Conservation (phyloP, 78 protist species). For the Tieghemostelium lacteum region DNA sequence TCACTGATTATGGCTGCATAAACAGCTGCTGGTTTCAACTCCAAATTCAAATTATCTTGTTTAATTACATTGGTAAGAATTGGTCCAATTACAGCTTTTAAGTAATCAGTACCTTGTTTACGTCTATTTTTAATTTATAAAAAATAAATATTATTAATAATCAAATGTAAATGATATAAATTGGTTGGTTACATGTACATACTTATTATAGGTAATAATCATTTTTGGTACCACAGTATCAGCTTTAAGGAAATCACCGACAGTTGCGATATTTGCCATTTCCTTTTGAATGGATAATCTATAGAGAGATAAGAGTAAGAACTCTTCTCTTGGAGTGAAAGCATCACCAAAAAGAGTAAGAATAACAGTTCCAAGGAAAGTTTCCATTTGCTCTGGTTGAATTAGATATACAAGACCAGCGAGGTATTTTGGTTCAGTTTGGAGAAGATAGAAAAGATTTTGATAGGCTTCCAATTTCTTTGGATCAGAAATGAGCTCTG, state of each 20-base stretch:
- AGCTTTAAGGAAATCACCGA: conserved; percentile 81
- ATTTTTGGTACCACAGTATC: conserved; percentile 89
- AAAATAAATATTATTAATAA: background rate
- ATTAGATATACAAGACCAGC: conserved; percentile 83
- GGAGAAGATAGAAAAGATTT: conserved; percentile 87
- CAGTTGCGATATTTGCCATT: conserved; percentile 73
- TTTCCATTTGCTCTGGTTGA: conserved; percentile 86
- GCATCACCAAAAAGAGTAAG: conserved; percentile 91
- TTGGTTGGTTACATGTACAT: background rate
- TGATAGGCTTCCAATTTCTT: conserved; percentile 84
- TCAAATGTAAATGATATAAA: background rate
- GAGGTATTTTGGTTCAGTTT: conserved; percentile 91
- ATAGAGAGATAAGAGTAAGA: conserved; percentile 84
- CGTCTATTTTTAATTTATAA: conserved; percentile 13
- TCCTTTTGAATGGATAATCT: conserved; percentile 84
- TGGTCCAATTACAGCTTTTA: conserved; percentile 80
- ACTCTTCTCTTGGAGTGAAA: conserved; percentile 92
- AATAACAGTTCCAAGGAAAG: conserved; percentile 88
- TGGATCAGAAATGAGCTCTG: conserved; percentile 80
- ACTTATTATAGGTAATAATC: conserved; percentile 87
- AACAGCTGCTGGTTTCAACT: conserved; percentile 82
- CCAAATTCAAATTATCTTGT: conserved; percentile 81
- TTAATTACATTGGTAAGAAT: conserved; percentile 69
- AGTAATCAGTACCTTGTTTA: conserved; percentile 86
- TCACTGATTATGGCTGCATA: conserved; percentile 84